Evolutionary conservation across 257 asterid genomes (phyloP).

Genomic region (Paraleonurus japonicus): DNA sequence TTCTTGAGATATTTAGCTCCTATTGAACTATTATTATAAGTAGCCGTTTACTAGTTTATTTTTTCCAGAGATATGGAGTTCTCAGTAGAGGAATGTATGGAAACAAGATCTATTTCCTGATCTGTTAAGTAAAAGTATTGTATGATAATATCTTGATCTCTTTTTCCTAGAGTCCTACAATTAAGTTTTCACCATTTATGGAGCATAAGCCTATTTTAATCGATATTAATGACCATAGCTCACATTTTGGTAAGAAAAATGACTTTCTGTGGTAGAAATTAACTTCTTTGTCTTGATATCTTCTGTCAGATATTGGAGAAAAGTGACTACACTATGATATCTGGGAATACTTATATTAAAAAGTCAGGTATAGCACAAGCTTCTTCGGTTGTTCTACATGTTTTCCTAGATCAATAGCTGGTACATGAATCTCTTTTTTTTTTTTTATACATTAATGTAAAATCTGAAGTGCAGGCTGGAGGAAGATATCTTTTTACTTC

Average conservation of each 20-base stretch:
- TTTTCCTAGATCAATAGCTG: constrained; percentile 15
- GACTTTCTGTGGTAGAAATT: constrained; percentile 20
- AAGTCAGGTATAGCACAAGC: constrained; percentile 60
- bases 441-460: neutral
- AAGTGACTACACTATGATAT: constrained; percentile 72
- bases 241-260: constrained; percentile 10
- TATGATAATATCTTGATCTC: neutral
- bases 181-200: neutral
- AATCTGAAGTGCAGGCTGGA: constrained; percentile 67
- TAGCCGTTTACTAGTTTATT: neutral
- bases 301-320: constrained; percentile 83
- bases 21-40: neutral
- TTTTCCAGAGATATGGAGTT: neutral
- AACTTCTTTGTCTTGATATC: constrained; percentile 14
- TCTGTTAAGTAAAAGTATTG: neutral
- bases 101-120: neutral
- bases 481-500: constrained; percentile 98
- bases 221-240: neutral
- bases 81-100: neutral
- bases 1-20: neutral
- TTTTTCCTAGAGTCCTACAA: neutral
- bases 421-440: constrained; percentile 11
- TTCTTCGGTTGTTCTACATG: neutral
- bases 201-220: neutral
- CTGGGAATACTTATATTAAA: constrained; percentile 72